Percentiles rank a stretch among this genome's conserved stretches.
phyloP scores from a whole-genome alignment of 2,329 filamentous ascomycete species.

The Fusarium brachygibbosum region DNA sequence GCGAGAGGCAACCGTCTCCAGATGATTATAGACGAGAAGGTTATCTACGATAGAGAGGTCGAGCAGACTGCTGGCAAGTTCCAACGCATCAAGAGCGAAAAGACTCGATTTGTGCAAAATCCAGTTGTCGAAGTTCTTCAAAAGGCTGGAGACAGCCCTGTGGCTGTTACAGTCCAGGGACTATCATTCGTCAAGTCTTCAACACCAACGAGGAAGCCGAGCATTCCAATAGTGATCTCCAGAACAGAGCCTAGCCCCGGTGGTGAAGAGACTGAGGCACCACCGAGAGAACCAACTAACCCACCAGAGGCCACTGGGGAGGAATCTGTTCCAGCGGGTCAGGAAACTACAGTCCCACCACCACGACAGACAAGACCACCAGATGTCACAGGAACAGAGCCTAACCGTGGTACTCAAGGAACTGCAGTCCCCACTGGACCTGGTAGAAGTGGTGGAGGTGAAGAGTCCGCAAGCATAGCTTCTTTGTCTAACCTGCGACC shows the following conservation, averaged over 20 bases:
- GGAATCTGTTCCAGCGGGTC: background rate
- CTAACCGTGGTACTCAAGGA: background rate
- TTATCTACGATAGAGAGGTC: background rate
- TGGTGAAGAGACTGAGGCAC: background rate
- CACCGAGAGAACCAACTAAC: background rate
- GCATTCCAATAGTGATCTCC: accelerated
- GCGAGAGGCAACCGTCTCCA: background rate
- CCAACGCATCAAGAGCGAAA: background rate
- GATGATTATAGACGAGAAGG: constrained; percentile 4
- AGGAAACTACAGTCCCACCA: background rate
- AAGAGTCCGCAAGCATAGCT: background rate
- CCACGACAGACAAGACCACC: background rate
- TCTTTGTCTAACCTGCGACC: background rate
- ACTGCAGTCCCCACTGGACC: background rate
- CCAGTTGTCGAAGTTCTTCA: background rate
- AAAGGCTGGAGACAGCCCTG: background rate
- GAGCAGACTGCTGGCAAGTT: background rate
- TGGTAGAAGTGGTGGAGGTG: no score
- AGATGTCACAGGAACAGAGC: background rate
- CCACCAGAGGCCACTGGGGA: background rate
- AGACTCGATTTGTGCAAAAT: background rate
- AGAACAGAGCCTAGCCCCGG: background rate
- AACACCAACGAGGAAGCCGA: background rate
- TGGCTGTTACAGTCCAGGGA: background rate
- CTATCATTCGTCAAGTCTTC: background rate